Percentiles rank a stretch among this genome's conserved stretches.
phyloP scores from a whole-genome alignment of 2,329 filamentous ascomycete genomes.

The Volutella citrinella region DNA sequence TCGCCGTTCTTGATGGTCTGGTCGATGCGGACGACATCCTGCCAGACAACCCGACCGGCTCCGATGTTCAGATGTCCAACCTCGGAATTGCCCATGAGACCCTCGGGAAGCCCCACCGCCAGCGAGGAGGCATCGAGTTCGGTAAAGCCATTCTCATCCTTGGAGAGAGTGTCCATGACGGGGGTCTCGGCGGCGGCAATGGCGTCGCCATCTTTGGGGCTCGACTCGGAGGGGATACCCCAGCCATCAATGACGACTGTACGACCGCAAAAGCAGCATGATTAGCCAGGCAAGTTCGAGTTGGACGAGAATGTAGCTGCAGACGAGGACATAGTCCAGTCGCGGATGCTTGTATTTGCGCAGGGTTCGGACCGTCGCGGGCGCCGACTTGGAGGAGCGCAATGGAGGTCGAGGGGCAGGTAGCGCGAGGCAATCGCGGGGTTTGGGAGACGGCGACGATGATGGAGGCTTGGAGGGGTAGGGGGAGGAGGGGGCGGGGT shows the following conservation, averaged over 20 bases:
- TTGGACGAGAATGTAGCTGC: constrained; percentile 53
- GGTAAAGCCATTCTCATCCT: constrained; percentile 79
- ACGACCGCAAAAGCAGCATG: constrained; percentile 47
- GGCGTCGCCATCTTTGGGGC: constrained; percentile 87
- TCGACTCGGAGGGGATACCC: constrained; percentile 80
- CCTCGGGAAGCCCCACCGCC: constrained; percentile 92
- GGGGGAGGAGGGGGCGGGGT: constrained; percentile 23
- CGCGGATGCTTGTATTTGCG: constrained; percentile 16
- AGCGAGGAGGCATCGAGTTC: constrained; percentile 94
- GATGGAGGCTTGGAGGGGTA: constrained; percentile 5
- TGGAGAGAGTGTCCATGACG: constrained; percentile 88
- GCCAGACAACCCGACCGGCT: constrained; percentile 96
- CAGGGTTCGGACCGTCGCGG: constrained; percentile 13
- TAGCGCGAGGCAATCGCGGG: constrained; percentile 17
- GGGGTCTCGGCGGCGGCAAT: constrained; percentile 92
- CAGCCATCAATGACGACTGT: constrained; percentile 98
- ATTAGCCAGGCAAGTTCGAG: constrained; percentile 60
- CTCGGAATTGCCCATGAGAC: constrained; percentile 98
- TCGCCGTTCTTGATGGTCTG: constrained; percentile 84
- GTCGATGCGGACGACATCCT: constrained; percentile 96
- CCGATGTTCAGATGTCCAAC: constrained; percentile 99
- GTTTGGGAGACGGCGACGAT: constrained; percentile 2
- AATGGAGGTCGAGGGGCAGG: constrained; percentile 13
- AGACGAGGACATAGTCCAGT: constrained; percentile 41
- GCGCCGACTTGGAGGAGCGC: constrained; percentile 19